Evolutionary conservation across 1,139 yeast species (phyloP).

Genomic region (Kodamaea derodonti): DNA sequence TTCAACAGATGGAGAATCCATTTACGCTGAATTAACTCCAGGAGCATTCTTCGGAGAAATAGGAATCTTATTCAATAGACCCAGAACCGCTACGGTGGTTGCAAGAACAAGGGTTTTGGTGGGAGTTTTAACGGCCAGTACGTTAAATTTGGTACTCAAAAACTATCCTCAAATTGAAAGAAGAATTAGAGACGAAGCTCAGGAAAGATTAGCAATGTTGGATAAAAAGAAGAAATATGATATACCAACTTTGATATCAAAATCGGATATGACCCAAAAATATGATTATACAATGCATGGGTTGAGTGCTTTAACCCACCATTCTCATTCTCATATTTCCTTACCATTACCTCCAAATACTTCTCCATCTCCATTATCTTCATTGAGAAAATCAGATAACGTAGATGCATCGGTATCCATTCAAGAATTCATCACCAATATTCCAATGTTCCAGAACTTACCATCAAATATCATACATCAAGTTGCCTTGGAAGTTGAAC

Average conservation of each 20-base stretch:
- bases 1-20: constrained; percentile 70
- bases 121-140: constrained; percentile 65
- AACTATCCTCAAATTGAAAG: constrained; percentile 64
- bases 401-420: constrained; percentile 54
- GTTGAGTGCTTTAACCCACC: constrained; percentile 15
- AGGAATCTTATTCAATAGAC: constrained; percentile 69
- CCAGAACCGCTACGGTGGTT: constrained; percentile 77
- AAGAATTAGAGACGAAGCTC: constrained; percentile 72
- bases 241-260: constrained; percentile 9
- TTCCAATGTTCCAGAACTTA: constrained; percentile 55
- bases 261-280: neutral
- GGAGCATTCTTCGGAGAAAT: constrained; percentile 79
- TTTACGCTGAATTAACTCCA: constrained; percentile 63
- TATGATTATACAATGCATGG: neutral
- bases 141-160: constrained; percentile 55
- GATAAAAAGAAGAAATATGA: constrained; percentile 48
- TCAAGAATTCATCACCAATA: constrained; percentile 52
- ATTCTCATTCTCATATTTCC: constrained; percentile 4
- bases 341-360: constrained; percentile 15
- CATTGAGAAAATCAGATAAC: constrained; percentile 17
- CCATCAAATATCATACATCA: constrained; percentile 59
- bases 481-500: constrained; percentile 60
- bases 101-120: constrained; percentile 63
- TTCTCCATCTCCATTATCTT: constrained; percentile 6
- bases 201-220: constrained; percentile 67